Conservation (phyloP, 495 filamentous ascomycete genomes). For the Daldinia grandis region DNA sequence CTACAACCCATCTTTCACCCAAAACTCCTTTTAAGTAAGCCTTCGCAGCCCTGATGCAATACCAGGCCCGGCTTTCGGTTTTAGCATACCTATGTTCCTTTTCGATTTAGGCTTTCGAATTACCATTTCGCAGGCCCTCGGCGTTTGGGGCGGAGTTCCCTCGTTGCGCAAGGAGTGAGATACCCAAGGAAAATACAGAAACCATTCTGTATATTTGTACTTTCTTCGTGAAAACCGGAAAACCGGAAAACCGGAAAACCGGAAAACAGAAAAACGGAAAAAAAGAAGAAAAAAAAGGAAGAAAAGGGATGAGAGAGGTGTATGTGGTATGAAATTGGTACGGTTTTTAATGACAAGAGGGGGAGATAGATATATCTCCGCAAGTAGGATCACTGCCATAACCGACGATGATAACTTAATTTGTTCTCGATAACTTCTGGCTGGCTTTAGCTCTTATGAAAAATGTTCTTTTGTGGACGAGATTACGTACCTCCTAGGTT, state of each 20-base stretch:
- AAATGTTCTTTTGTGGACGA: no score
- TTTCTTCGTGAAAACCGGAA: neutral
- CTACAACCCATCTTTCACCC: neutral
- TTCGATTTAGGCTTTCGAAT: neutral
- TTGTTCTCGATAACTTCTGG: no score
- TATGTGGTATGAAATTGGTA: no score
- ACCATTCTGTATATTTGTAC: neutral
- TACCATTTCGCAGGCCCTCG: neutral
- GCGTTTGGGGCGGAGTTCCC: conserved; percentile 10
- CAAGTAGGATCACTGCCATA: neutral
- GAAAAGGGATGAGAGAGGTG: no score
- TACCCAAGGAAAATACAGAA: conserved; percentile 10
- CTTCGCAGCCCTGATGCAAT: neutral
- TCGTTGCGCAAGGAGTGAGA: conserved; percentile 1
- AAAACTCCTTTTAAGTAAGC: conserved; percentile 29
- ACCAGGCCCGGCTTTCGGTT: neutral
- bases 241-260: no score
- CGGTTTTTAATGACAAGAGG: neutral
- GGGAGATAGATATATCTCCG: neutral
- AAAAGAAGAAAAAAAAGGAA: no score
- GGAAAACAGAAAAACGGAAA: no score
- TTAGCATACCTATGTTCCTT: neutral
- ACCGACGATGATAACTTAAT: no score
- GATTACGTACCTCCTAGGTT: neutral
- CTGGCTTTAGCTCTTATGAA: no score